Base-by-base conservation (phyloP, 1,284 basidiomycete genomes). In the Cystobasidiaceae sp. region DNA sequence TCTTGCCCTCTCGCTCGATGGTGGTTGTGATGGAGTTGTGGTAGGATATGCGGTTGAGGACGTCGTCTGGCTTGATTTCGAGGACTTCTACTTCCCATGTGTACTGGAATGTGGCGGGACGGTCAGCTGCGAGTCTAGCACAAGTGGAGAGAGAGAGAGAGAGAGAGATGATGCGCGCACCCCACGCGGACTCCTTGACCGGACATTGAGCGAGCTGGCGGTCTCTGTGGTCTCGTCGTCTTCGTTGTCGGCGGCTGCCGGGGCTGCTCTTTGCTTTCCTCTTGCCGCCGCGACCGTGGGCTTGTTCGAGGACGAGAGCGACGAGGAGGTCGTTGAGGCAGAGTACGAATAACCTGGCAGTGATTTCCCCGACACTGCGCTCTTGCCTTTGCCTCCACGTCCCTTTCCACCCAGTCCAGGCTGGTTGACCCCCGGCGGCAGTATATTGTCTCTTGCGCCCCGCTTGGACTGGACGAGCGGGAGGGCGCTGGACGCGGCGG, bases 1-100 rank as follows among this genome's bases (percentile, higher is more conserved):
- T 52, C 51, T 63, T 63, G n/a, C 60, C 60, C 25, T 63, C 60
- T 7, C 60, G 49, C 30, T 63, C 60, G n/a, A 63, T 54, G 13
- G 49, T 44, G 13, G 60, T 50, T 28, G 33, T 54, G 27, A 44
- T 34, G n/a, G 39, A 54, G 32, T 50, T 48, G 57, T 60, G 45
- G 25, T 48, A 60, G 6, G 44, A 49, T 33, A 50, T 60, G 13
- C 57, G 27, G 11, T 39, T 28, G 11, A n/a, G 13, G 2, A 60
- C 45, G 33, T 61, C 59, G 50, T 61, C 44, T 7, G 59, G 59
- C 32, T 49, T 49, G 11, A 61, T 61, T 15, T 37, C 34, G n/a
- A 49, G 59, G 2, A 51, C 48, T 32, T 63, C 50, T 23, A 55
- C 60, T n/a, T 63, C 60, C 49, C 60, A 63, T 27, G 30, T 41